phyloP scores from a whole-genome alignment of 78 protist species.

The Thecamonas trahens region DNA sequence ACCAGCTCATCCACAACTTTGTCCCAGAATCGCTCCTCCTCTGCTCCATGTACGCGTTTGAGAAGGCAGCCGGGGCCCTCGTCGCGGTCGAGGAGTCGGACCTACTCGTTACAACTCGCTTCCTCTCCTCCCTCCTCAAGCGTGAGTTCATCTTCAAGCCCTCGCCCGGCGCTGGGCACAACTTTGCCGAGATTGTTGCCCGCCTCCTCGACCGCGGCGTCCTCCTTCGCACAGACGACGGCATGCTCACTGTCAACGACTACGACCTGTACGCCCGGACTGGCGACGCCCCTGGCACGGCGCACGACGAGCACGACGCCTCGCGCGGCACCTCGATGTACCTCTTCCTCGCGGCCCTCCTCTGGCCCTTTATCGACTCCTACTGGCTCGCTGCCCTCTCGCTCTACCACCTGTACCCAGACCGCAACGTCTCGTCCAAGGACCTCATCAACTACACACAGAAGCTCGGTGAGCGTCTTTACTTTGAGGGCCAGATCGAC shows the following conservation, averaged over 20 bases:
- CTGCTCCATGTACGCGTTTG: conserved; percentile 12
- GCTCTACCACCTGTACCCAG: conserved; percentile 50
- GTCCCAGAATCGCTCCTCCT: background rate
- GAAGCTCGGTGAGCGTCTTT: conserved; percentile 62
- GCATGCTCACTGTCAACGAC: too few relatives aligned
- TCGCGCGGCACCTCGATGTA: too few relatives aligned
- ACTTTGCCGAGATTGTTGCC: background rate
- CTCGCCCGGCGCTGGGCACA: conserved; percentile 10
- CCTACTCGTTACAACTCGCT: background rate
- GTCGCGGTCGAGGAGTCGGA: background rate
- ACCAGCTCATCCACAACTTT: conserved; percentile 22
- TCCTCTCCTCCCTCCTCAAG: conserved; percentile 11
- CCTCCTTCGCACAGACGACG: too few relatives aligned
- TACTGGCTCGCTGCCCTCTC: conserved; percentile 42
- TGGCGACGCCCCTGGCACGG: too few relatives aligned
- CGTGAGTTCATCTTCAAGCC: conserved; percentile 19
- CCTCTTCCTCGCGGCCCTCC: conserved; percentile 31
- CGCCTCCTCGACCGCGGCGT: background rate
- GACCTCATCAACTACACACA: conserved; percentile 40
- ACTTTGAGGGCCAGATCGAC: conserved; percentile 51
- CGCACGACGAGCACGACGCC: too few relatives aligned
- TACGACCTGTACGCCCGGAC: too few relatives aligned
- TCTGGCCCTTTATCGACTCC: conserved; percentile 58
- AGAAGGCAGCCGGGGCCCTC: background rate
- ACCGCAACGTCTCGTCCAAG: conserved; percentile 34